phyloP scores from a whole-genome alignment of 768 basidiomycete species.

The Mycena polygramma region DNA sequence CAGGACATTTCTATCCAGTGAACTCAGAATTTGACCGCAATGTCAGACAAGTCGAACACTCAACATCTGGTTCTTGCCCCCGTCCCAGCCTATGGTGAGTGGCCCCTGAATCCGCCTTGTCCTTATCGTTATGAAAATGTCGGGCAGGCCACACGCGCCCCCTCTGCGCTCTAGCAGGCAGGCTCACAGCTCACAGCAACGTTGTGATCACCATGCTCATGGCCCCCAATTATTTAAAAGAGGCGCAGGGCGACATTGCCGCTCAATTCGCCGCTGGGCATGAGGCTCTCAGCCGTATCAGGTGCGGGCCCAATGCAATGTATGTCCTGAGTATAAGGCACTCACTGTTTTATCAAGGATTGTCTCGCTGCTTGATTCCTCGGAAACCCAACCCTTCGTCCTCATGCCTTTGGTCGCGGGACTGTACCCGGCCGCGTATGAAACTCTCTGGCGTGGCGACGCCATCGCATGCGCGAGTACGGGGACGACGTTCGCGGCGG shows the following conservation, averaged over 20 bases:
- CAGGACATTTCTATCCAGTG: too few species aligned
- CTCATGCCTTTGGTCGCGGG: neutral
- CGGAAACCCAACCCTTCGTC: neutral
- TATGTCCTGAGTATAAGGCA: neutral
- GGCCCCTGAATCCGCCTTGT: too few species aligned
- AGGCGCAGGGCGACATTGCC: neutral
- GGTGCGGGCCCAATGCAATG: neutral
- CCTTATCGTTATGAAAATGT: neutral
- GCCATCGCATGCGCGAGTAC: conserved; percentile 20
- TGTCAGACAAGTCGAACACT: too few species aligned
- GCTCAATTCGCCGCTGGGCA: neutral
- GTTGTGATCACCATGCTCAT: conserved; percentile 7
- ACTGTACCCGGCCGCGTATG: conserved; percentile 1
- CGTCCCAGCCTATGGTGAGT: conserved; percentile 20
- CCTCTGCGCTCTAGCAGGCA: neutral
- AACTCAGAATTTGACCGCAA: too few species aligned
- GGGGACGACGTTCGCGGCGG: conserved; percentile 8
- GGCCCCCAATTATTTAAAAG: conserved; percentile 13
- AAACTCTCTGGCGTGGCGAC: neutral
- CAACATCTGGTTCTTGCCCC: conserved; percentile 11
- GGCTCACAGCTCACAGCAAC: neutral
- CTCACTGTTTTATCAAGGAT: neutral
- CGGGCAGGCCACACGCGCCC: conserved; percentile 18
- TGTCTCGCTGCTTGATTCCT: conserved; percentile 6
- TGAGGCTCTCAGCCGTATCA: neutral